phyloP scores from a whole-genome alignment of 2,329 filamentous ascomycete species.

The Aurifilum marmelostoma region DNA sequence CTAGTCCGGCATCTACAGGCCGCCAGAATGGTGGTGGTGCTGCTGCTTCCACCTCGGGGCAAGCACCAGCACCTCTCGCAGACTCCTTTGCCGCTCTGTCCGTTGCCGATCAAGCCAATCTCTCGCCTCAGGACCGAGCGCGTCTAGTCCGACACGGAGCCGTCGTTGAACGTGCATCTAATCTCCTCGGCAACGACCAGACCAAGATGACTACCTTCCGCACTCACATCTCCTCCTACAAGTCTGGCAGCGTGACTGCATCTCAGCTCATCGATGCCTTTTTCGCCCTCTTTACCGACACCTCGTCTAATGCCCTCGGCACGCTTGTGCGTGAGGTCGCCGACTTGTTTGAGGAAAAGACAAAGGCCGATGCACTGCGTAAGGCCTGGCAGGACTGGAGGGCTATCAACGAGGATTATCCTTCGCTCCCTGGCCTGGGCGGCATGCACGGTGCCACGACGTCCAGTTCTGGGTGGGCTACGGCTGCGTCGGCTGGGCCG shows the following conservation, averaged over 20 bases:
- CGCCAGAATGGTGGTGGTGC: constrained; percentile 14
- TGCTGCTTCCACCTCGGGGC: constrained; percentile 26
- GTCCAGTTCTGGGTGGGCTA: constrained; percentile 61
- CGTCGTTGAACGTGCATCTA: constrained; percentile 83
- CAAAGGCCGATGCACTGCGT: constrained; percentile 72
- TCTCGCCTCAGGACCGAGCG: constrained; percentile 79
- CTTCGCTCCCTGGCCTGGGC: constrained; percentile 76
- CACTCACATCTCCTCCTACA: constrained; percentile 76
- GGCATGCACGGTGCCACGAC: constrained; percentile 67
- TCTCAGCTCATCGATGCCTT: constrained; percentile 82
- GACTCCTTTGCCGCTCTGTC: constrained; percentile 55
- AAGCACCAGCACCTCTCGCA: constrained; percentile 34
- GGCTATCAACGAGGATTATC: constrained; percentile 94
- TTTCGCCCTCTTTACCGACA: constrained; percentile 81
- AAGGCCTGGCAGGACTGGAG: constrained; percentile 95
- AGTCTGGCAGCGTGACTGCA: constrained; percentile 69
- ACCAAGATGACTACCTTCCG: constrained; percentile 80
- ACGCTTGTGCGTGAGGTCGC: constrained; percentile 90
- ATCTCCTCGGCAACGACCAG: constrained; percentile 76
- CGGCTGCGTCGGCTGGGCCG: constrained; percentile 64
- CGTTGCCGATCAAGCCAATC: constrained; percentile 52
- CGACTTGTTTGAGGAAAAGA: constrained; percentile 85
- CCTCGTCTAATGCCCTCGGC: constrained; percentile 77
- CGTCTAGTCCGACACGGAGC: constrained; percentile 78
- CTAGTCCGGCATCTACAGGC: constrained; percentile 30